Base-by-base conservation (phyloP, 495 filamentous ascomycete species). In the Talaromyces adpressus region DNA sequence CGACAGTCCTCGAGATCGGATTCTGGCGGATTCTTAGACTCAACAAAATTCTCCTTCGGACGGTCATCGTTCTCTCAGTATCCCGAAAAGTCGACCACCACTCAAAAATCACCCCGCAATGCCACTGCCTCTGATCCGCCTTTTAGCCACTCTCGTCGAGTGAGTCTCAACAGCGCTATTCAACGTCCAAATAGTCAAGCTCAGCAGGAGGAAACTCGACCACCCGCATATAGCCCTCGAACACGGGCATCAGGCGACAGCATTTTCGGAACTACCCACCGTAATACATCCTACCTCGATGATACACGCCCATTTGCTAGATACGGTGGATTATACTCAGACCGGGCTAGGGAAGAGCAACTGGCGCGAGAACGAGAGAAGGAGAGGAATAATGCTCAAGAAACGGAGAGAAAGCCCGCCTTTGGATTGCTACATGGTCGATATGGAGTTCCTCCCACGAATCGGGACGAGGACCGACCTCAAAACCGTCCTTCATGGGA, bases 301-400 rank as follows among this genome's bases (percentile, higher is more conserved):
- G 76, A 78, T 52, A 62, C 67, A 9, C 76, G 72, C 1, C 72
- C 71, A 36, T 57, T 62, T 62, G 69, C 72, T 25, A 45, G 53
- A 57, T 76, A 71, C 51, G 68, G 68, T 59, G 70, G 71, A 39
- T 41, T 78, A 7, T 78, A 77, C 65, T 69, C 66, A 5, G 81
- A 82, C 47, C 78, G 81, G 16, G 77, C 79, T 30, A 62, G 73
- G 58, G 77, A 84, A 61, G 78, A 80, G 12, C 72, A 75, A 45
- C 66, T 68, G 6, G 73, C 72, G 61, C 70, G 75, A 27, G 75
- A 81, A 14, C 70, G 72, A 30, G 77, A 80, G 45, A 67, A 74
- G 20, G 54, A 61, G 25, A 63, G 65, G 30, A 69, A 64, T 34
- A 41, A 69, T 27, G 39, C 67, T 4, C 74, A 71, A 60, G 71